Evolutionary conservation across 176 grass and related monocot genomes (phyloP).

Genomic region (Phoenix dactylifera): DNA sequence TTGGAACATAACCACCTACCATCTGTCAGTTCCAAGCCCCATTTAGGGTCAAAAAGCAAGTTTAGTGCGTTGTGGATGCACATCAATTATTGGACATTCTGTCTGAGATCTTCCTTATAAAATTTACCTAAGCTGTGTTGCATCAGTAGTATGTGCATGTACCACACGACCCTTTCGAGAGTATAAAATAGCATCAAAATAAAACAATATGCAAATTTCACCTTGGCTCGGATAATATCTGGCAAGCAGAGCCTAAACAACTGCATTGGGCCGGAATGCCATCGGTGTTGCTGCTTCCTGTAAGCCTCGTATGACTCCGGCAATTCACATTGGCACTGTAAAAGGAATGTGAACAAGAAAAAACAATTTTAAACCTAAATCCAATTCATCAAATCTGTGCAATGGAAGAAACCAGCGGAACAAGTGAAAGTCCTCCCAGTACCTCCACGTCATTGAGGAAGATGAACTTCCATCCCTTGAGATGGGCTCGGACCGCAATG

Average conservation of each 20-base stretch:
- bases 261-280: slow-evolving; percentile 99
- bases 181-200: no score
- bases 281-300: slow-evolving; percentile 97
- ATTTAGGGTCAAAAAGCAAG: no score
- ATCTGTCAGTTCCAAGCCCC: no score
- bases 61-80: no score
- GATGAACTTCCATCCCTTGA: slow-evolving; percentile 89
- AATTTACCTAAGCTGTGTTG: no score
- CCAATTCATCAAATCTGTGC: neutral
- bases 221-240: slow-evolving; percentile 80
- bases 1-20: no score
- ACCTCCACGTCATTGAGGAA: slow-evolving; percentile 97
- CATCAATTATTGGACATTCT: no score
- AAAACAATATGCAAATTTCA: neutral
- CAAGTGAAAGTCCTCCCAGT: neutral
- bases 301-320: slow-evolving; percentile 98
- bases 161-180: no score
- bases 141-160: no score
- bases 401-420: neutral
- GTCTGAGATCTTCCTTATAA: no score
- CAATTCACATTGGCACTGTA: slow-evolving; percentile 94
- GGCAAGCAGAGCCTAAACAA: slow-evolving; percentile 92
- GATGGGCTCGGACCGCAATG: slow-evolving; percentile 86
- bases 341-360: neutral
- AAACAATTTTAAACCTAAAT: no score